These are phyloP conservation scores for Chytriomyces hyalinus DNA, from an alignment of 192 early-diverging fungal genomes.

Conservation along the genomic window DNA sequence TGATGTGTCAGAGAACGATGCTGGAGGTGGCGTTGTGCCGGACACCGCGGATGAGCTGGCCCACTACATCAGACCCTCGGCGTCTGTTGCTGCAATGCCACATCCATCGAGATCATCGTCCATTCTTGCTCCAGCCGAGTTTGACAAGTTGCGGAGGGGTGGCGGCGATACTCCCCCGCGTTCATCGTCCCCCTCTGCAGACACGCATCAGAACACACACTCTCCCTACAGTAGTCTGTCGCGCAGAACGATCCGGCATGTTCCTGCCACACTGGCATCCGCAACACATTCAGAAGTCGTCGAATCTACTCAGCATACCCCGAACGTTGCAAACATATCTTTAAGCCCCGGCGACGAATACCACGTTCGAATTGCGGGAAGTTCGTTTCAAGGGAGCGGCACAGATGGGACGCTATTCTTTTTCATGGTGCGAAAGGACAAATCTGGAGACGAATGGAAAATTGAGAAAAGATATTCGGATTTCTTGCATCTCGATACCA, in stretches of 20 bases:
- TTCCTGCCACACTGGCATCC: background rate
- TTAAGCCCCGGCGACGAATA: constrained; percentile 54
- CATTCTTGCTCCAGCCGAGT: too few relatives aligned
- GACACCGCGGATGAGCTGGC: background rate
- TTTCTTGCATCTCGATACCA: constrained; percentile 78
- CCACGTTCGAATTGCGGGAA: constrained; percentile 58
- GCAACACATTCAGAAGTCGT: background rate
- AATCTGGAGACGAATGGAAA: constrained; percentile 71
- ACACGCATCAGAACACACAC: background rate
- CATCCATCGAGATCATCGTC: too few relatives aligned
- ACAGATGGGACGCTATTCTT: constrained; percentile 45
- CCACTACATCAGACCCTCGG: too few relatives aligned
- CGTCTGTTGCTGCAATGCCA: too few relatives aligned
- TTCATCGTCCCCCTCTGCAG: background rate
- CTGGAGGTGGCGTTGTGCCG: background rate
- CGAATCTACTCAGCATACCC: background rate
- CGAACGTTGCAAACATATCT: constrained; percentile 18
- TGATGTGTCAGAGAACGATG: background rate
- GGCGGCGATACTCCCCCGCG: constrained; percentile 4
- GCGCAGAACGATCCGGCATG: background rate
- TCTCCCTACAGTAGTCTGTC: background rate
- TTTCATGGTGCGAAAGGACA: constrained; percentile 52
- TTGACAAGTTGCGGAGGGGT: background rate
- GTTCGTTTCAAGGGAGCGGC: constrained; percentile 65
- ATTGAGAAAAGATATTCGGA: constrained; percentile 89